These are phyloP conservation scores for Cyclocybe cylindracea DNA, from an alignment of 768 basidiomycete species.

Conservation along the genomic window DNA sequence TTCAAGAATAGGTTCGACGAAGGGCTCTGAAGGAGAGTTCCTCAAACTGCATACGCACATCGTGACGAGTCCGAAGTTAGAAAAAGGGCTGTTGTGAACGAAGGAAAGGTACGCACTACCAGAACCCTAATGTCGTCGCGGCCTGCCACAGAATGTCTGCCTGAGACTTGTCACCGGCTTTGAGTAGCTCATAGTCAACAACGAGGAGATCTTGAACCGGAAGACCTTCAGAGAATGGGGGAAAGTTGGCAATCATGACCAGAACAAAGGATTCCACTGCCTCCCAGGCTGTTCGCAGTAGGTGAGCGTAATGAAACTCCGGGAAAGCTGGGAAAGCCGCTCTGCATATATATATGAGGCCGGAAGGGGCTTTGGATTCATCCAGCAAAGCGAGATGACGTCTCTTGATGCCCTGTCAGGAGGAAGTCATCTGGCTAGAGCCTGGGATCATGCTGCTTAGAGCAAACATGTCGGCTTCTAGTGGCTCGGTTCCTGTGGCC, in stretches of 20 bases:
- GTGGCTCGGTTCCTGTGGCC: not conserved
- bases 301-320: too few species aligned
- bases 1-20: conserved; percentile 50
- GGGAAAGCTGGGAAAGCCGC: too few species aligned
- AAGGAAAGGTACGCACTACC: conserved; percentile 46
- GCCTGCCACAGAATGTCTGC: conserved; percentile 51
- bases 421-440: too few species aligned
- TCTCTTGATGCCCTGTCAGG: too few species aligned
- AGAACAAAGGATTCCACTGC: too few species aligned
- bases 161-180: conserved; percentile 39
- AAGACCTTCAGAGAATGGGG: conserved; percentile 50
- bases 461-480: not conserved
- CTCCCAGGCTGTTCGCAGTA: too few species aligned
- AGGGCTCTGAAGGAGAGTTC: conserved; percentile 48
- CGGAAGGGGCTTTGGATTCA: too few species aligned
- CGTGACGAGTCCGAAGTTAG: not conserved
- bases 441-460: too few species aligned
- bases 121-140: conserved; percentile 56
- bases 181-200: conserved; percentile 49
- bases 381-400: too few species aligned
- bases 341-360: too few species aligned
- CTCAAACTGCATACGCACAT: conserved; percentile 36
- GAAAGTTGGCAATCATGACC: conserved; percentile 1
- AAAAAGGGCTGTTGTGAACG: not conserved
- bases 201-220: conserved; percentile 52